Evolutionary conservation across 83 land plant genomes (phyloP), one percentile per base, ranked within the genome.

Genomic region (Picea engelmannii): DNA sequence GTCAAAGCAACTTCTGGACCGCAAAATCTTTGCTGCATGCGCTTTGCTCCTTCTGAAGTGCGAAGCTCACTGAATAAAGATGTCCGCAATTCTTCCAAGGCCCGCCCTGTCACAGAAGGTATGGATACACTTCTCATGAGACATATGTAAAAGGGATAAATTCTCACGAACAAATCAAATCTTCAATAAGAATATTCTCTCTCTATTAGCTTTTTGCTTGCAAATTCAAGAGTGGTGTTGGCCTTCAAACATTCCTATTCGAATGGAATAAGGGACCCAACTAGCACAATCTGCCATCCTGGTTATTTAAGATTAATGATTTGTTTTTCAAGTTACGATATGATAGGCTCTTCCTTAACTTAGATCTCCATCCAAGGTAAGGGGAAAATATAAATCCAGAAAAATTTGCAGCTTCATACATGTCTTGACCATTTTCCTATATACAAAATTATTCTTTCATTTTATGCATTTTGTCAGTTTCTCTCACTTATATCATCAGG

Each of bases 41-140:
- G 90, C 79, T 85, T 96, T 58, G 98, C 92, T 81, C 94, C 92
- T 62, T 94, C 96, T 62, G 94, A 84, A 69, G 97, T 89, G 9
- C 88, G 89, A 10, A 96, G 81, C 10, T 91, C 91, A 79, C 78
- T 91, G 58, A 89, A 87, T 35, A 94, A 61, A 24, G 91, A 90
- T 55, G 82, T 79, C 4, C 91, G 86, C 60, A 91, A 31, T 13
- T 95, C 91, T 69, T 95, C 98, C 52, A 90, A 61, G 70, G 94
- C 91, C 76, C 71, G 85, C n/a, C 94, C 93, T 92, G 95, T 59
- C 77, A 74, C 77, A 74, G 31, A 40, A 42, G 16, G 42, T 49
- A 21, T n/a, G 31, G 77, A 20, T 74, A 74, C 31, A 74, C 49
- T 55, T 55, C 3, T 55, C 58, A 12, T 55, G 13, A 55, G 59